These are phyloP conservation scores for Petrea volubilis DNA, from an alignment of 257 asterid genomes.

Conservation along the genomic window DNA sequence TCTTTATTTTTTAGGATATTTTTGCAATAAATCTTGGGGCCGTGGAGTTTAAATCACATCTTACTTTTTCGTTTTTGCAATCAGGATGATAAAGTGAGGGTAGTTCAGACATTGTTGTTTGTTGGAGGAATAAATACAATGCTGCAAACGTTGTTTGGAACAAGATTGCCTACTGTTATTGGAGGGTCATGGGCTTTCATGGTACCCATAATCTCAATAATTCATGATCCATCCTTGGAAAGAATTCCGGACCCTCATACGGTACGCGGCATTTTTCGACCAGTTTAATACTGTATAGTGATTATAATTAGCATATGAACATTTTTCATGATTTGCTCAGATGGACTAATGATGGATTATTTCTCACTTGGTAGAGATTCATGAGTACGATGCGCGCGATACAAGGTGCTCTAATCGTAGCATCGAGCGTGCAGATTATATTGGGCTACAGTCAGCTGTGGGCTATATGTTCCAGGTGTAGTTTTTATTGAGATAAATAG, in stretches of 20 bases:
- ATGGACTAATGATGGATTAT: slow-evolving; percentile 10
- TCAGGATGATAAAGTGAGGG: slow-evolving; percentile 91
- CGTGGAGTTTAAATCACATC: neutral
- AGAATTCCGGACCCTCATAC: slow-evolving; percentile 71
- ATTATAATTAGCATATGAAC: neutral
- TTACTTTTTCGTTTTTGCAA: slow-evolving; percentile 12
- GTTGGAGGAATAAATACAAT: slow-evolving; percentile 87
- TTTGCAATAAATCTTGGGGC: too few relatives aligned
- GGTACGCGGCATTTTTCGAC: slow-evolving; percentile 38
- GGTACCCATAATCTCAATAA: slow-evolving; percentile 86
- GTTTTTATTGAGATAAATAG: neutral
- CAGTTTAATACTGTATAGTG: neutral
- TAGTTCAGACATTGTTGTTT: slow-evolving; percentile 86
- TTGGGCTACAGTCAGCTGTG: slow-evolving; percentile 95
- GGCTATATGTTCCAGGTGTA: slow-evolving; percentile 96
- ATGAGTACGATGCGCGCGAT: slow-evolving; percentile 80
- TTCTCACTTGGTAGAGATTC: slow-evolving; percentile 62
- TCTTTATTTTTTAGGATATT: neutral
- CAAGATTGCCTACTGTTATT: slow-evolving; percentile 85
- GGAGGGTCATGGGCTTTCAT: slow-evolving; percentile 99
- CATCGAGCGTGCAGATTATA: slow-evolving; percentile 95
- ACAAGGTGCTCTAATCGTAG: slow-evolving; percentile 92
- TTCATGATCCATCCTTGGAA: slow-evolving; percentile 75
- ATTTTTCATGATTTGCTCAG: neutral
- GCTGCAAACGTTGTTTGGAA: slow-evolving; percentile 88